phyloP scores from a whole-genome alignment of 1,284 basidiomycete genomes.

The Trichosporon coremiiforme region DNA sequence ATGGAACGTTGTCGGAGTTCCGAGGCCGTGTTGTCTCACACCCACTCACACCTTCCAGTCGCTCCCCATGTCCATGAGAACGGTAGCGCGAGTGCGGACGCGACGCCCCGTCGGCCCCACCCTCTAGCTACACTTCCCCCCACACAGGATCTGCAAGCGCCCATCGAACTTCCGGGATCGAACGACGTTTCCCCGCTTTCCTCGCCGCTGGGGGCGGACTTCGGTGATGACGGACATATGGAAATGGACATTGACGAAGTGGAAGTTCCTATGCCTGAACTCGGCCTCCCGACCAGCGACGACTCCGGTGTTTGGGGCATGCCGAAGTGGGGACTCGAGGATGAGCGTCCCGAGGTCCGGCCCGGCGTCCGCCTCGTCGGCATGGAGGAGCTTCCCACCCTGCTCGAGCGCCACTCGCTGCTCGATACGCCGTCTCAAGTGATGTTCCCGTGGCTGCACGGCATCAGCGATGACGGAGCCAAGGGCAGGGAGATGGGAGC shows the following conservation, averaged over 20 bases:
- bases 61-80: conserved; percentile 18
- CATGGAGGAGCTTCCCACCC: conserved; percentile 47
- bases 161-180: conserved; percentile 10
- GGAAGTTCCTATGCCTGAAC: conserved; percentile 28
- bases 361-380: conserved; percentile 51
- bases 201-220: conserved; percentile 23
- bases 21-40: conserved; percentile 40
- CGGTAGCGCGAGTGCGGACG: conserved; percentile 24
- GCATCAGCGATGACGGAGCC: conserved; percentile 53
- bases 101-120: conserved; percentile 31
- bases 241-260: conserved; percentile 37
- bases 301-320: conserved; percentile 49
- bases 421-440: conserved; percentile 53
- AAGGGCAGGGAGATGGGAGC: conserved; percentile 52
- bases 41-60: conserved; percentile 22
- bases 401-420: conserved; percentile 50
- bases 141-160: conserved; percentile 11
- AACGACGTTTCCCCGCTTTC: conserved; percentile 23
- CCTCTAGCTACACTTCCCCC: conserved; percentile 20
- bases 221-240: conserved; percentile 9
- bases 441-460: conserved; percentile 57
- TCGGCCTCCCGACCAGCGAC: conserved; percentile 30
- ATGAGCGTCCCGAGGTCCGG: conserved; percentile 48
- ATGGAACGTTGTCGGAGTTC: conserved; percentile 53
- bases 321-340: conserved; percentile 53